phyloP scores from a whole-genome alignment of 108 stramenopile genomes.

The Fistulifera pelliculosa region DNA sequence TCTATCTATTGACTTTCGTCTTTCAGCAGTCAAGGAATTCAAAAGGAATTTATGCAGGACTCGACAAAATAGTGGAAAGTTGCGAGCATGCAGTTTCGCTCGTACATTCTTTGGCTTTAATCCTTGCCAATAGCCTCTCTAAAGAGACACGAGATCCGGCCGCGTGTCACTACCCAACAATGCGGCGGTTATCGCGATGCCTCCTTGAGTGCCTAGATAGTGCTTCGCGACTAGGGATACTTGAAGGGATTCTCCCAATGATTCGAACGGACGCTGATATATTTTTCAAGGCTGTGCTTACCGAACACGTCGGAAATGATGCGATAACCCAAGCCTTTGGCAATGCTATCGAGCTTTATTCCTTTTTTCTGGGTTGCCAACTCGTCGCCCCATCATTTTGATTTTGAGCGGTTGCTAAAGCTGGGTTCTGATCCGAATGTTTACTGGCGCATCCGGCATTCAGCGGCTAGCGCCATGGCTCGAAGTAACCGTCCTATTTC shows the following conservation, averaged over 20 bases:
- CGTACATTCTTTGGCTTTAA: no score
- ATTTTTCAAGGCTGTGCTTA: no score
- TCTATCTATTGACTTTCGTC: constrained; percentile 22
- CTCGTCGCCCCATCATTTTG: not conserved
- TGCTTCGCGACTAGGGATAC: not conserved
- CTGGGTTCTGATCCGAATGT: not conserved
- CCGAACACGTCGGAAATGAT: no score
- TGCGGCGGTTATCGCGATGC: constrained; percentile 46
- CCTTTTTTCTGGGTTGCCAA: not conserved
- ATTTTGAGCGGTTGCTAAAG: not conserved
- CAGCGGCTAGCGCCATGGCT: constrained; percentile 1
- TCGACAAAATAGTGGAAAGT: constrained; percentile 16
- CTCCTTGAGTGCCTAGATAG: constrained; percentile 32
- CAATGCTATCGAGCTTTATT: constrained; percentile 7
- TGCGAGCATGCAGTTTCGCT: not conserved
- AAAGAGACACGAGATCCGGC: not conserved
- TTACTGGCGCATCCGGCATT: constrained; percentile 9
- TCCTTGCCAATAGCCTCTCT: no score
- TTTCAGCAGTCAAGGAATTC: constrained; percentile 34
- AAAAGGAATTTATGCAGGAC: constrained; percentile 40
- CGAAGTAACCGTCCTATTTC: no score
- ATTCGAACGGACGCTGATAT: no score
- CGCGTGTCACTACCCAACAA: constrained; percentile 32
- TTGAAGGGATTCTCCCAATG: no score
- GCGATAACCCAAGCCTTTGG: not conserved